These are phyloP conservation scores for Albifimbria verrucaria DNA, from an alignment of 2,329 filamentous ascomycete genomes.

Conservation along the genomic window DNA sequence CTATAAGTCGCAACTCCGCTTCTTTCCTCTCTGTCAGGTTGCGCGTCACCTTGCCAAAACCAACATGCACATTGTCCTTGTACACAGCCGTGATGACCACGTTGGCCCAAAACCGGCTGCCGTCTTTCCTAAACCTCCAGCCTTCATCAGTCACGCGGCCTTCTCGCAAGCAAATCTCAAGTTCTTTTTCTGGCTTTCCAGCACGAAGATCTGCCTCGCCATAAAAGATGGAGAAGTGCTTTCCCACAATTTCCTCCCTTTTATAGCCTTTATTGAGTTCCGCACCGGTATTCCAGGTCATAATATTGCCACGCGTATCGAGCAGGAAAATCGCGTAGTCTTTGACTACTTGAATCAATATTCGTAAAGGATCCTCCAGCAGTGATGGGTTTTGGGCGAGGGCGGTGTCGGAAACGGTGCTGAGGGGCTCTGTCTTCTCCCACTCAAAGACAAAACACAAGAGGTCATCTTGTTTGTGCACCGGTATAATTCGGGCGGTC, in stretches of 20 bases:
- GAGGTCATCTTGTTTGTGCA: conserved; percentile 24
- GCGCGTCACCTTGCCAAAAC: conserved; percentile 57
- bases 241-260: conserved; percentile 51
- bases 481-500: conserved; percentile 27
- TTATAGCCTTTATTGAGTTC: conserved; percentile 54
- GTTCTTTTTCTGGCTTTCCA: conserved; percentile 48
- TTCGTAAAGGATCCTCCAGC: conserved; percentile 54
- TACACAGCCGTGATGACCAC: conserved; percentile 57
- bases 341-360: conserved; percentile 58
- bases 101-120: conserved; percentile 58
- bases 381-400: conserved; percentile 28
- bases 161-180: conserved; percentile 50
- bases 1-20: conserved; percentile 51
- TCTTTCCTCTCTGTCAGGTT: conserved; percentile 54
- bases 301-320: conserved; percentile 50
- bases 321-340: conserved; percentile 64
- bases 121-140: conserved; percentile 57
- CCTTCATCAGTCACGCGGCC: conserved; percentile 57
- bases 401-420: conserved; percentile 11
- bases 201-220: conserved; percentile 43
- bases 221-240: conserved; percentile 58
- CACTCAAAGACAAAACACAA: conserved; percentile 29
- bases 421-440: conserved; percentile 17
- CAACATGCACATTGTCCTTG: conserved; percentile 48
- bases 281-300: conserved; percentile 57